Conservation (phyloP, 1,284 basidiomycete genomes). For the Porphyrellus sp. region DNA sequence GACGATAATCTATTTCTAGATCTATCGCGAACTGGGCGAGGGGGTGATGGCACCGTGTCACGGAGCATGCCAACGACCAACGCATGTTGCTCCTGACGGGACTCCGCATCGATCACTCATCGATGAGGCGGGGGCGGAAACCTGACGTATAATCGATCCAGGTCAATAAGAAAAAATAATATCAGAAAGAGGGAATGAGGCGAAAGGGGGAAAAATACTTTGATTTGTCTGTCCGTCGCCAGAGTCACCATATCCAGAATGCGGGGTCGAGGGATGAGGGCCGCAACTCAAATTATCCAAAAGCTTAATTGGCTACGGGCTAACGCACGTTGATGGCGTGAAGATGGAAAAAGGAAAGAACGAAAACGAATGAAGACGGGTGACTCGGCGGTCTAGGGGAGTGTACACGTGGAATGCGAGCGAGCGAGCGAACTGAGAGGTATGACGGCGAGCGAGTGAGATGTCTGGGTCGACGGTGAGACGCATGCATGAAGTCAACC, state of each 20-base stretch:
- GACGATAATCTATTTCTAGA: constrained; percentile 12
- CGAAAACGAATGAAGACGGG: neutral
- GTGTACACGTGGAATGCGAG: neutral
- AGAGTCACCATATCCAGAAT: constrained; percentile 9
- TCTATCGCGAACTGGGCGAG: constrained; percentile 7
- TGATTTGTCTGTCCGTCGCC: neutral
- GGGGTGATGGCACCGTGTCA: constrained; percentile 3
- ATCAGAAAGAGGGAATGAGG: neutral
- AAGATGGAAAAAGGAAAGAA: neutral
- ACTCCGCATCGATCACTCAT: neutral
- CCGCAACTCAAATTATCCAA: constrained; percentile 26
- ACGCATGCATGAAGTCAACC: constrained; percentile 9
- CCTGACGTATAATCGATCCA: neutral
- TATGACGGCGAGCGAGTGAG: neutral
- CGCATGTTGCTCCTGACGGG: neutral
- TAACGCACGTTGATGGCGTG: neutral
- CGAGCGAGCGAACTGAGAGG: neutral
- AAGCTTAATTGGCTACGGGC: constrained; percentile 21
- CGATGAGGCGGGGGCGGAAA: neutral
- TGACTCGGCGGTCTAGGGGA: neutral
- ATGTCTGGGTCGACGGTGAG: neutral
- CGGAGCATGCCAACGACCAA: neutral
- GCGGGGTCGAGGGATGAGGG: constrained; percentile 15
- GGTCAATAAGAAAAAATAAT: neutral
- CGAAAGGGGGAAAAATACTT: neutral